Conservation (phyloP, 768 basidiomycete genomes). For the Serendipita vermifera region DNA sequence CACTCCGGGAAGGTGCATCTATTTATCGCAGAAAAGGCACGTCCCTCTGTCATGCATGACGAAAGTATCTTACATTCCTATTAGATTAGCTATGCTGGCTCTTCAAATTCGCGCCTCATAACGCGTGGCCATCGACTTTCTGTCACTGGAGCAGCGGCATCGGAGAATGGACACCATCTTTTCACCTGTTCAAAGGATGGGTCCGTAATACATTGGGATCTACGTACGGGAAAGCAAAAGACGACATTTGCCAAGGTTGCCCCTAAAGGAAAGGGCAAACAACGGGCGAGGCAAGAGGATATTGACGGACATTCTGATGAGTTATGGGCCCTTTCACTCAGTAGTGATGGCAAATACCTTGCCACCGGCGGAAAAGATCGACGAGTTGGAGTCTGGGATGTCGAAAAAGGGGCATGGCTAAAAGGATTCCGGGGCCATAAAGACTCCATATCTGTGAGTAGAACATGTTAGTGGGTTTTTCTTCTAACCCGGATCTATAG, state of each 20-base stretch:
- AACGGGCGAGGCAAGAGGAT: constrained; percentile 24
- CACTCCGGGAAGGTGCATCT: constrained; percentile 79
- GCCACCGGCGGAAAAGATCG: constrained; percentile 81
- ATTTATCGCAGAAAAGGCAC: constrained; percentile 61
- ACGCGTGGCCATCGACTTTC: constrained; percentile 65
- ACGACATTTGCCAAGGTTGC: constrained; percentile 50
- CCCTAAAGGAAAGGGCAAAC: constrained; percentile 46
- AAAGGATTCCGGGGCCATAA: constrained; percentile 70
- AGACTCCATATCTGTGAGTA: constrained; percentile 51
- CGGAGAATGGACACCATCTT: constrained; percentile 58
- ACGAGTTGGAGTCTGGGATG: constrained; percentile 77
- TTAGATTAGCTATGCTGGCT: constrained; percentile 18
- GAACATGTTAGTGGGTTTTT: background rate
- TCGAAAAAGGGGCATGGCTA: constrained; percentile 58
- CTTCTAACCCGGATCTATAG: constrained; percentile 25
- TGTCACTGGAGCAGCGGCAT: constrained; percentile 68
- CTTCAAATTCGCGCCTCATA: constrained; percentile 39
- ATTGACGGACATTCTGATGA: constrained; percentile 76
- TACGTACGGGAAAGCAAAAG: constrained; percentile 47
- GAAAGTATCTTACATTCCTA: too few relatives aligned
- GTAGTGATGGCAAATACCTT: constrained; percentile 70
- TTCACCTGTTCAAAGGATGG: constrained; percentile 90
- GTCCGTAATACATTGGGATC: constrained; percentile 72
- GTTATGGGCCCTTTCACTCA: constrained; percentile 70
- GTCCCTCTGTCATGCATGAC: constrained; percentile 19